phyloP scores from a whole-genome alignment of 1,139 yeast species.

The Yamadazyma mexicana region DNA sequence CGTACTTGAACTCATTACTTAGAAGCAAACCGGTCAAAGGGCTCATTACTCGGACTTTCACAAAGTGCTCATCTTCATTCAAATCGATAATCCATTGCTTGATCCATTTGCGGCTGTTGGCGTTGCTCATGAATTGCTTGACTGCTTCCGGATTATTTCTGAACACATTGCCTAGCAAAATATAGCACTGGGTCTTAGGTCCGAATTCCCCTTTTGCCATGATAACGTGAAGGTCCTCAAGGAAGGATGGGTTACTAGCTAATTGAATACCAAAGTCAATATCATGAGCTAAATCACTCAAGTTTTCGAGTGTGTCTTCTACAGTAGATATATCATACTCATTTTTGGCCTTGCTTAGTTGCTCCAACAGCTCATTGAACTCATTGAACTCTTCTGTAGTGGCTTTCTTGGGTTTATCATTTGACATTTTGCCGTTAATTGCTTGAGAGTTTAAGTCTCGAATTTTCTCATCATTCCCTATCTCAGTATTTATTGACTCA shows the following conservation, averaged over 20 bases:
- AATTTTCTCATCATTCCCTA: neutral
- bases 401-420: slow-evolving; percentile 6
- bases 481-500: neutral
- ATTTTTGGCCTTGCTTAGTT: slow-evolving; percentile 19
- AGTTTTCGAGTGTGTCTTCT: slow-evolving; percentile 43
- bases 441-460: neutral
- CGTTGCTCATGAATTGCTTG: slow-evolving; percentile 17
- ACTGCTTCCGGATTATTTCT: slow-evolving; percentile 76
- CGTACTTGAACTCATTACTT: slow-evolving; percentile 25
- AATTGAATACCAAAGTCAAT: slow-evolving; percentile 56
- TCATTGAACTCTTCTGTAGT: slow-evolving; percentile 22
- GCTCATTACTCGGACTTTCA: slow-evolving; percentile 51
- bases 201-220: neutral
- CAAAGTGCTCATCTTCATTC: slow-evolving; percentile 20
- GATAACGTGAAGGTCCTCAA: slow-evolving; percentile 11
- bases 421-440: slow-evolving; percentile 1
- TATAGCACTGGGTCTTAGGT: slow-evolving; percentile 22
- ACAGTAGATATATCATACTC: slow-evolving; percentile 17
- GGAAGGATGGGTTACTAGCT: slow-evolving; percentile 21
- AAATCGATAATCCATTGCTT: slow-evolving; percentile 8
- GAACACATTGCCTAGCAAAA: slow-evolving; percentile 57
- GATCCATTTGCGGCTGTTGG: slow-evolving; percentile 18
- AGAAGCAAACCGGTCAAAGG: slow-evolving; percentile 45
- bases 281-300: slow-evolving; percentile 66
- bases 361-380: slow-evolving; percentile 30